These are phyloP conservation scores for sorghum (Sorghum bicolor) DNA, from an alignment of 176 grass and related monocot genomes.

Conservation along the genomic window DNA sequence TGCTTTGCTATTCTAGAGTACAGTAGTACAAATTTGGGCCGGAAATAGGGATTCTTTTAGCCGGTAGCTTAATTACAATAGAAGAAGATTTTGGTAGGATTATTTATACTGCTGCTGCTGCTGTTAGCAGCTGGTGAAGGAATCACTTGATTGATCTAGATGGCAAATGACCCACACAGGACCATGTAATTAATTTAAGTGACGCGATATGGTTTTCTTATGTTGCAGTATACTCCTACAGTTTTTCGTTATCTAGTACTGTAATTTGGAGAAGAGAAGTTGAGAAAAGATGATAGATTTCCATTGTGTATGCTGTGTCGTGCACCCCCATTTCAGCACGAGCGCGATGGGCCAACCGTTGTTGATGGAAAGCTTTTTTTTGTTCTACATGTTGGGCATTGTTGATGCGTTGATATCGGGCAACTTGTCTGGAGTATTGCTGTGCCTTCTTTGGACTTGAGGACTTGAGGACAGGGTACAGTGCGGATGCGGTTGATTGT, in stretches of 20 bases:
- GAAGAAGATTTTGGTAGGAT: slow-evolving; percentile 55
- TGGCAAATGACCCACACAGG: background rate
- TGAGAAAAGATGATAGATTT: background rate
- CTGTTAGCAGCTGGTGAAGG: background rate
- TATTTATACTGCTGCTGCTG: background rate
- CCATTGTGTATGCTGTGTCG: background rate
- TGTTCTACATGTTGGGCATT: too few species aligned
- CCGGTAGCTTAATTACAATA: slow-evolving; percentile 11
- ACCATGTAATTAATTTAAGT: background rate
- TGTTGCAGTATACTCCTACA: background rate
- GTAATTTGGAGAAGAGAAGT: slow-evolving; percentile 1
- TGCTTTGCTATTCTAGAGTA: background rate
- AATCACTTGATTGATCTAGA: background rate
- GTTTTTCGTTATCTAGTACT: background rate
- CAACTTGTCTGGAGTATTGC: background rate
- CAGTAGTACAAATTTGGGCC: background rate
- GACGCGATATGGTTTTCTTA: background rate
- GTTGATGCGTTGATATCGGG: background rate
- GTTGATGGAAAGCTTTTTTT: too few species aligned
- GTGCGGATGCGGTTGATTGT: background rate
- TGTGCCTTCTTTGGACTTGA: background rate
- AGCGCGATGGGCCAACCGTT: background rate
- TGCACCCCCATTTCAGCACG: background rate
- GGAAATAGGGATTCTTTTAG: slow-evolving; percentile 45
- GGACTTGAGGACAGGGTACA: background rate